phyloP scores from a whole-genome alignment of 2,329 filamentous ascomycete genomes.

The Penicillium capsulatum region DNA sequence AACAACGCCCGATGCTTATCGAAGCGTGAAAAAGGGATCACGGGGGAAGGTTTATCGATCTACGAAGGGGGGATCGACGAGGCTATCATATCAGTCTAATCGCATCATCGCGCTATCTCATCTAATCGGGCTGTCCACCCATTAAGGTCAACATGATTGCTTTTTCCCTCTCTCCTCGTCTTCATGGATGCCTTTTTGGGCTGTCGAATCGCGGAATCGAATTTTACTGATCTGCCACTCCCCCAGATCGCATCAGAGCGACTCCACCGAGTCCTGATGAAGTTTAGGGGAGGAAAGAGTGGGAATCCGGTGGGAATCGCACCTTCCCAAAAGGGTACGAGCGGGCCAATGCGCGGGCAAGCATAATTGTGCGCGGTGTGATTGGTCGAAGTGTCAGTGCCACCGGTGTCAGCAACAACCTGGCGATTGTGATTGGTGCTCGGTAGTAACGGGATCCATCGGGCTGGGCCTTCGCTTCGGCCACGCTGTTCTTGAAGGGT shows the following conservation, averaged over 20 bases:
- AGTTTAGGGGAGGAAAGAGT: slow-evolving; percentile 20
- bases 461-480: background rate
- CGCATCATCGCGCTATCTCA: slow-evolving; percentile 21
- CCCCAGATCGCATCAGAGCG: slow-evolving; percentile 27
- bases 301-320: slow-evolving; percentile 16
- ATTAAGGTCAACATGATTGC: no score
- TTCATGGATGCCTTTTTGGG: background rate
- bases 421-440: slow-evolving; percentile 19
- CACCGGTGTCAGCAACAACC: slow-evolving; percentile 21
- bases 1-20: slow-evolving; percentile 10
- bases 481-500: slow-evolving; percentile 9
- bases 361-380: slow-evolving; percentile 17
- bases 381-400: slow-evolving; percentile 19
- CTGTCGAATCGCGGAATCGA: no score
- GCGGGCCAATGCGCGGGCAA: slow-evolving; percentile 24
- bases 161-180: background rate
- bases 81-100: slow-evolving; percentile 26
- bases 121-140: slow-evolving; percentile 16
- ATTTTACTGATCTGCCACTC: slow-evolving; percentile 10
- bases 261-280: slow-evolving; percentile 27
- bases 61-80: slow-evolving; percentile 25
- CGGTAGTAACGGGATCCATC: slow-evolving; percentile 8
- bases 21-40: slow-evolving; percentile 11
- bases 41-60: slow-evolving; percentile 24
- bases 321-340: slow-evolving; percentile 20